Evolutionary conservation across 163 green algal species (phyloP).

Genomic region (Prototheca wickerhamii): DNA sequence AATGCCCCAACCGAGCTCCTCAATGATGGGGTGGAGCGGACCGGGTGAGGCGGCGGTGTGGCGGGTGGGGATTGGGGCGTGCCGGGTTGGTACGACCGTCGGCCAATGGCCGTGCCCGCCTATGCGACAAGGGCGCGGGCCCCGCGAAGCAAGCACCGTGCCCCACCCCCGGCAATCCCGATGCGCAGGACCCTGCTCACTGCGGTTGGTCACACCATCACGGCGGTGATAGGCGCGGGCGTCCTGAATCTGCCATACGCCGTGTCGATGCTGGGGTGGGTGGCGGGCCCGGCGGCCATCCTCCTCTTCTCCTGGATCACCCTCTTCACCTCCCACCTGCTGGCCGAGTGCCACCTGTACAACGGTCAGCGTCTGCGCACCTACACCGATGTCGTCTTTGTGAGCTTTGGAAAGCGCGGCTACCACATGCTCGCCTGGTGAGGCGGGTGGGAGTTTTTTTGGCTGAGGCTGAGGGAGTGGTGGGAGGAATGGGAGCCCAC

Average conservation of each 20-base stretch:
- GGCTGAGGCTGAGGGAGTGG: background rate
- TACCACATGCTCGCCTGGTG: constrained; percentile 7
- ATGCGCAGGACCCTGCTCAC: no score
- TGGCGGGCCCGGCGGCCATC: constrained; percentile 16
- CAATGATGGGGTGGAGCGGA: no score
- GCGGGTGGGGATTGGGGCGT: no score
- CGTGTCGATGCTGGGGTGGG: constrained; percentile 17
- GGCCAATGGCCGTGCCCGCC: no score
- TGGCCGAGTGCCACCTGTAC: constrained; percentile 30
- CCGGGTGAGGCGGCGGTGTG: no score
- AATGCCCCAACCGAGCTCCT: no score
- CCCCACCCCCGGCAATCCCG: no score
- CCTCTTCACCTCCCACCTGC: constrained; percentile 28
- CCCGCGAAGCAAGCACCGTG: no score
- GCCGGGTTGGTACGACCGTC: no score
- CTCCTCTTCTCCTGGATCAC: constrained; percentile 35
- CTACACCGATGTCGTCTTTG: constrained; percentile 23
- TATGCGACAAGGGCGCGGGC: no score
- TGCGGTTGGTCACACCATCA: constrained; percentile 9
- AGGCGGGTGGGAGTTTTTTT: no score
- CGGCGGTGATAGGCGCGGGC: constrained; percentile 17
- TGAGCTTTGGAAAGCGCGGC: background rate
- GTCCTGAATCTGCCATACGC: constrained; percentile 14
- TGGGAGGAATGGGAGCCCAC: no score
- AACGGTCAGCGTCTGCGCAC: constrained; percentile 19